Evolutionary conservation across 78 protist genomes (phyloP), one percentile per base, ranked within the genome.

Genomic region (Dictyostelium capitatum): DNA sequence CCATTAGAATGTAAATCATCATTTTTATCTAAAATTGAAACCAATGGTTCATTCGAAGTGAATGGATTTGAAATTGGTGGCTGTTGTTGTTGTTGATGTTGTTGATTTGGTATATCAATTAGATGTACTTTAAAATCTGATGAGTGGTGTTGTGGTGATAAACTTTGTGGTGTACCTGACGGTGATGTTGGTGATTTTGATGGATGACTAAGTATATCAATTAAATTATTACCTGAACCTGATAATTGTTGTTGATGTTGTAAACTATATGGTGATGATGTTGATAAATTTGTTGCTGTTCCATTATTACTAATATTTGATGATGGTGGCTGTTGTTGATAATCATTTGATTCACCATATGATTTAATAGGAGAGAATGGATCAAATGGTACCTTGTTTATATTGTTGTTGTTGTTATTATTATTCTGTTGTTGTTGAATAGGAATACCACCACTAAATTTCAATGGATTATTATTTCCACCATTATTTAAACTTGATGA

Each of bases 51-150:
- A 37, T 79, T 23, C 19, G 47, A 43, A 19, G 83, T 23, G 56
- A 54, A 48, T 73, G 79, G 79, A 73, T 54, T 79, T n/a, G 83
- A 37, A 79, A 30, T 74, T 62, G 75, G 75, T 3, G 47, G 19
- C 11, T 67, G 75, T 48, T 41, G 48, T 47, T 46, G 56, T 23
- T 23, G 70, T 20, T 3, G 51, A 46, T 6, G 30, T 59, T 19
- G 69, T 59, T 59, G 69, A 8, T 12, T 59, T 65, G 83, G 84
- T 28, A 87, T 87, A 37, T 87, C 93, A 30, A 87, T 87, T 62
- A 87, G 23, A 50, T 87, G 93, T 2, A 87, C 93, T 47, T 87
- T 74, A 50, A 77, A 87, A 51, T 87, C 93, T 17, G 93, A 77
- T 5, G 78, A 50, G 37, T 87, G 83, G 12, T 87, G 93, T 32